A percentile compares a stretch with the other conserved stretches of the same genome.
Evolutionary conservation across 2,329 filamentous ascomycete genomes (phyloP).

Genomic region (Cadophora luteo-olivacea): DNA sequence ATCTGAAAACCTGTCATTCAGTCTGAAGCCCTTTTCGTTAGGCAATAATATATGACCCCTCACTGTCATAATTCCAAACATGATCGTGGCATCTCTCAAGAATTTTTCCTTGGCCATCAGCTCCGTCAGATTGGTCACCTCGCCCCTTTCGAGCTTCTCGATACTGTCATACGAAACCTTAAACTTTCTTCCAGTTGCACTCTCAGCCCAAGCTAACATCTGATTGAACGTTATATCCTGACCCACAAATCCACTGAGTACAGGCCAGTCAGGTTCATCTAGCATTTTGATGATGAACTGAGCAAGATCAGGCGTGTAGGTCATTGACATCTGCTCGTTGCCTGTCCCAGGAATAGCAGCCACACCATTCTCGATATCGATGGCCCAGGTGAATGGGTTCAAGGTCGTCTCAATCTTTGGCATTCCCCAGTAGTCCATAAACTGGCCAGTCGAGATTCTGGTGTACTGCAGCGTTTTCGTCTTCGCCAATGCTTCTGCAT

Average conservation of each 20-base stretch:
- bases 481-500: neutral
- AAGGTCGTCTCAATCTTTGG: neutral
- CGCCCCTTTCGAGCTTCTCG: constrained; percentile 2
- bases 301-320: neutral
- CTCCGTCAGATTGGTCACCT: neutral
- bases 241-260: neutral
- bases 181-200: neutral
- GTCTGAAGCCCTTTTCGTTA: neutral
- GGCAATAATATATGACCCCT: neutral
- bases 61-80: constrained; percentile 7
- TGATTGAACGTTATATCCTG: constrained; percentile 7
- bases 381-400: neutral
- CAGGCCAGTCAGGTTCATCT: neutral
- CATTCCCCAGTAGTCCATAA: constrained; percentile 2
- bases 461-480: constrained; percentile 1
- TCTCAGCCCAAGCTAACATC: neutral
- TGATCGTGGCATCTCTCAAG: neutral
- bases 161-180: constrained; percentile 6
- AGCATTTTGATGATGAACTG: constrained; percentile 2
- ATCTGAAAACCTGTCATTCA: constrained; percentile 9
- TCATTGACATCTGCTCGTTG: neutral
- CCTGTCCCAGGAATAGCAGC: neutral
- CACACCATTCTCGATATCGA: neutral
- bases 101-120: neutral
- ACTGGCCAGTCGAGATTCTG: neutral